Evolutionary conservation across 129 eudicot species (phyloP).

Genomic region (Centrapalus pauciflorus): DNA sequence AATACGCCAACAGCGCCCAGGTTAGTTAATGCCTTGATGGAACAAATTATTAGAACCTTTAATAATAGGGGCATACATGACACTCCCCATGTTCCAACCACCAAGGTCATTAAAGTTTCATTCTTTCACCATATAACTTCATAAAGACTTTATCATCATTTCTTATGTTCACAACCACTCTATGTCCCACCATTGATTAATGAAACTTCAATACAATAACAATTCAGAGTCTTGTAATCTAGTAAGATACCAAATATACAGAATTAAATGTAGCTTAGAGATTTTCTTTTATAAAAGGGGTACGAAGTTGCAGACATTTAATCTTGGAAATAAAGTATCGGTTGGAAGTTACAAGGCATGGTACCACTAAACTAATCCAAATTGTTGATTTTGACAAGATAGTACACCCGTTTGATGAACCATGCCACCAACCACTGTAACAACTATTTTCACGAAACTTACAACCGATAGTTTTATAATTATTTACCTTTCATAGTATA

Average conservation of each 20-base stretch:
- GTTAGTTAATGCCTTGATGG: too few relatives aligned
- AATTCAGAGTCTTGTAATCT: neutral
- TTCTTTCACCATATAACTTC: slow-evolving; percentile 18
- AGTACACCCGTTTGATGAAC: neutral
- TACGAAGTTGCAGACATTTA: neutral
- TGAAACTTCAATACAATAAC: slow-evolving; percentile 5
- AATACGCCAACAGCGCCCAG: too few relatives aligned
- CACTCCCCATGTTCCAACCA: slow-evolving; percentile 2
- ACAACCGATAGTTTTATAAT: neutral
- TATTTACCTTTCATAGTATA: neutral
- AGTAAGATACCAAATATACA: neutral
- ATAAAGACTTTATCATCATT: slow-evolving; percentile 15
- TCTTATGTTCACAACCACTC: slow-evolving; percentile 30
- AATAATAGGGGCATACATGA: neutral
- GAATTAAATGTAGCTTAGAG: neutral
- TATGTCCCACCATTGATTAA: slow-evolving; percentile 23
- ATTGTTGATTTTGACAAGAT: neutral
- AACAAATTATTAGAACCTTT: slow-evolving; percentile 1
- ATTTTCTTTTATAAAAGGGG: slow-evolving; percentile 2
- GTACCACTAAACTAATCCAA: neutral
- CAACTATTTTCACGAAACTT: neutral
- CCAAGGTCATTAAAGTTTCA: slow-evolving; percentile 17
- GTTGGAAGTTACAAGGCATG: neutral
- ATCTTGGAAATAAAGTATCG: slow-evolving; percentile 4
- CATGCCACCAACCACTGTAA: slow-evolving; percentile 11